Conservation (phyloP, 2,329 filamentous ascomycete species). For the Calonectria pseudoreteaudii region DNA sequence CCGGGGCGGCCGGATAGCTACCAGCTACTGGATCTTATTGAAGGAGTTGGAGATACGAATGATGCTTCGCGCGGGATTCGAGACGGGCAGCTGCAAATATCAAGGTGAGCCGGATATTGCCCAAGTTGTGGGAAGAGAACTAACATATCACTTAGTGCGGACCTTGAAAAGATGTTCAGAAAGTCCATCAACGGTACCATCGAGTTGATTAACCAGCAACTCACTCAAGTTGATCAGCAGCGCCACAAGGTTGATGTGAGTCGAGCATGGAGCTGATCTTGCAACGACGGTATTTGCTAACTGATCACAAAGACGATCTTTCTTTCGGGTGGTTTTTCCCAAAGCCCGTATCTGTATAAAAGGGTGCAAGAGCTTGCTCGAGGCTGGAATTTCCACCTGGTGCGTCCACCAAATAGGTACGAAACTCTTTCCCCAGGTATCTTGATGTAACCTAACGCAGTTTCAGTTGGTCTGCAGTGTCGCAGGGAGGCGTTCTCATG, state of each 20-base stretch:
- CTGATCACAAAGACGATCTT: slow-evolving; percentile 21
- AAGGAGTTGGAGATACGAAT: slow-evolving; percentile 14
- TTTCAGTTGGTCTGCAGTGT: slow-evolving; percentile 25
- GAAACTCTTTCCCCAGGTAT: neutral
- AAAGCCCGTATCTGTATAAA: slow-evolving; percentile 19
- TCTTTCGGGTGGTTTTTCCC: slow-evolving; percentile 28
- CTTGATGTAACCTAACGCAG: rapidly evolving
- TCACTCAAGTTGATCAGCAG: slow-evolving; percentile 2
- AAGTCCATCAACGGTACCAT: slow-evolving; percentile 20
- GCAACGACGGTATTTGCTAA: neutral
- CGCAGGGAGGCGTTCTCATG: slow-evolving; percentile 29
- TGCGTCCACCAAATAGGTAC: slow-evolving; percentile 12
- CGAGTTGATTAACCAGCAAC: slow-evolving; percentile 21
- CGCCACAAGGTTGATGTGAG: neutral
- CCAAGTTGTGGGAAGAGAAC: neutral
- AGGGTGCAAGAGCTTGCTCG: slow-evolving; percentile 11
- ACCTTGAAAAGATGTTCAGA: slow-evolving; percentile 23
- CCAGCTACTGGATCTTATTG: slow-evolving; percentile 9
- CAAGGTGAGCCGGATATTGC: neutral
- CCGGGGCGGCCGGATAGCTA: neutral
- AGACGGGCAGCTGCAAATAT: slow-evolving; percentile 24
- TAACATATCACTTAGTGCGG: neutral
- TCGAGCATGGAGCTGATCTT: neutral
- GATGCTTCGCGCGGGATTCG: slow-evolving; percentile 5
- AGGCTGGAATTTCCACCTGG: neutral